These are phyloP conservation scores for Yamadazyma laniorum DNA, from an alignment of 805 yeast species.

Conservation along the genomic window DNA sequence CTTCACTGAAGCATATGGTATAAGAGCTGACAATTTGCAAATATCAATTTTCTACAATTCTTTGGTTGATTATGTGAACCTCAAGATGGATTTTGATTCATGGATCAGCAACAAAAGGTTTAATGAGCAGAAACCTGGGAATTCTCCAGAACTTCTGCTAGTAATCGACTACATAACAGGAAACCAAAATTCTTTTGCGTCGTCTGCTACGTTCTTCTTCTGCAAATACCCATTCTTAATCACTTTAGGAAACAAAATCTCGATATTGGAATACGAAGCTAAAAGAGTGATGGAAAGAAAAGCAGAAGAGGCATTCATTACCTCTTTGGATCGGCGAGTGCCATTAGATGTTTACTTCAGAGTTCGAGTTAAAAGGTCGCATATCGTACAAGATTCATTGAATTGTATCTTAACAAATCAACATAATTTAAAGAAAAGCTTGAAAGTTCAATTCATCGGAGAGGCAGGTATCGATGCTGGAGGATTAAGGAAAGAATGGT, in stretches of 20 bases:
- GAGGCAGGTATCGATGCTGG: conserved; percentile 98
- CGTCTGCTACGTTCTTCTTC: conserved; percentile 48
- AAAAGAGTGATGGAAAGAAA: conserved; percentile 76
- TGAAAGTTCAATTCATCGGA: conserved; percentile 74
- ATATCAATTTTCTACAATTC: conserved; percentile 67
- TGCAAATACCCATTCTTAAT: conserved; percentile 84
- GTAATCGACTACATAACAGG: conserved; percentile 52
- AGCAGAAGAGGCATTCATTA: conserved; percentile 86
- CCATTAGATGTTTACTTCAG: conserved; percentile 67
- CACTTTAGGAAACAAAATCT: conserved; percentile 78
- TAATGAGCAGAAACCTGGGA: conserved; percentile 9
- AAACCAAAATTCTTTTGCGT: conserved; percentile 21
- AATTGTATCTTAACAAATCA: conserved; percentile 54
- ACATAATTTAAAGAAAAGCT: conserved; percentile 65
- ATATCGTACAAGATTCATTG: conserved; percentile 73
- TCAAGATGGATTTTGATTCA: conserved; percentile 74
- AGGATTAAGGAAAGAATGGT: conserved; percentile 94
- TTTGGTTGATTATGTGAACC: conserved; percentile 74
- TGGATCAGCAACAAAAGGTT: conserved; percentile 59
- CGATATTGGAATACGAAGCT: conserved; percentile 79
- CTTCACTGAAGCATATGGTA: conserved; percentile 53
- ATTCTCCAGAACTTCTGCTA: conserved; percentile 33
- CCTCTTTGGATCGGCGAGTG: conserved; percentile 60
- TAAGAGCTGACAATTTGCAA: conserved; percentile 25
- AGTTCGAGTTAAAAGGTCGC: conserved; percentile 64